Evolutionary conservation across 306 rosid species (phyloP).

Genomic region (Sicyos edulis): DNA sequence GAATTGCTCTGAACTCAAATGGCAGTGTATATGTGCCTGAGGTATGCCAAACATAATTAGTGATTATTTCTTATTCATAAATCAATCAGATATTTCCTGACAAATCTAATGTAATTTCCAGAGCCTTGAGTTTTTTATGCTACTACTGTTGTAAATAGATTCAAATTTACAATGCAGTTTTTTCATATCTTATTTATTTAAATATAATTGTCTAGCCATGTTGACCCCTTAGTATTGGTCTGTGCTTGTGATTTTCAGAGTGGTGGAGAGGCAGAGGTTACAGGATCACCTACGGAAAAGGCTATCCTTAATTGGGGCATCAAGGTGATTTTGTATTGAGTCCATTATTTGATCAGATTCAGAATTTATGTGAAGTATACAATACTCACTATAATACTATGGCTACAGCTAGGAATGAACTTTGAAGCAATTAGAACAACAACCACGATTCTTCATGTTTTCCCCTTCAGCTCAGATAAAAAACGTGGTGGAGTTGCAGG

Average conservation of each 20-base stretch:
- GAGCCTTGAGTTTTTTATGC: not conserved
- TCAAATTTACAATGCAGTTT: not conserved
- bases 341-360: too few relatives aligned
- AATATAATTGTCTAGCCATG: not conserved
- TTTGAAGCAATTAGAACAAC: conserved; percentile 50
- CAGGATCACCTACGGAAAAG: conserved; percentile 93
- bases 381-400: not conserved
- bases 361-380: not conserved
- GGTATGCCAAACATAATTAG: conserved; percentile 37
- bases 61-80: not conserved
- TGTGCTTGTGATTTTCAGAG: conserved; percentile 33
- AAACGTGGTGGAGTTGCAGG: conserved; percentile 77
- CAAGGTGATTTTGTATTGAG: conserved; percentile 35
- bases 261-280: conserved; percentile 50
- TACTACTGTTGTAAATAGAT: not conserved
- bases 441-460: conserved; percentile 59
- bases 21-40: conserved; percentile 64
- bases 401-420: conserved; percentile 75
- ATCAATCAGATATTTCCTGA: conserved; percentile 1
- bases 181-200: too few relatives aligned
- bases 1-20: conserved; percentile 62
- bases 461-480: conserved; percentile 84
- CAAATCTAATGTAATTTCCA: not conserved
- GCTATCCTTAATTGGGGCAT: conserved; percentile 75
- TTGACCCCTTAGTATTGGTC: not conserved